Evolutionary conservation across 2,329 filamentous ascomycete species (phyloP).

Genomic region (Aspergillus quadrilineatus): DNA sequence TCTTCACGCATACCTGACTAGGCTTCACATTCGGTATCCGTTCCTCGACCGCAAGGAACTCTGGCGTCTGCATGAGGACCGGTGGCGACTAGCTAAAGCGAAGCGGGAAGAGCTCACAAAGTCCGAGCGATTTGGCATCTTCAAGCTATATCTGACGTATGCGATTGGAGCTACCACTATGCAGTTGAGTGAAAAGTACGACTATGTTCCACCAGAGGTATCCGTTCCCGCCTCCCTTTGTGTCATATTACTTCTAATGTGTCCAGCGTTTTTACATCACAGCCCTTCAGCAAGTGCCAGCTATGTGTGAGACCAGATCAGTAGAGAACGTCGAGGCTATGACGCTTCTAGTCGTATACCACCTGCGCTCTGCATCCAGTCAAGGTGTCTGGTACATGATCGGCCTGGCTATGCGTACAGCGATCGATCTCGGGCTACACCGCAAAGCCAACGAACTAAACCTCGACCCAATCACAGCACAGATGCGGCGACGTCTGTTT

Average conservation of each 20-base stretch:
- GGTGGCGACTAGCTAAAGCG: constrained; percentile 39
- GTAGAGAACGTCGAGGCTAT: constrained; percentile 55
- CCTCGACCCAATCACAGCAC: constrained; percentile 43
- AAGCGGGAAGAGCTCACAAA: constrained; percentile 36
- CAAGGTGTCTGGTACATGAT: constrained; percentile 57
- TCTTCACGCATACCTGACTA: constrained; percentile 47
- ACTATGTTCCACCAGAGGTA: constrained; percentile 47
- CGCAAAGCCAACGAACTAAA: constrained; percentile 47
- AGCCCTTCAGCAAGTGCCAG: constrained; percentile 51
- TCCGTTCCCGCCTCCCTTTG: background rate
- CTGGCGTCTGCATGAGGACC: constrained; percentile 45
- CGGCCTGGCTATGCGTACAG: constrained; percentile 54
- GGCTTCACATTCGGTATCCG: constrained; percentile 52
- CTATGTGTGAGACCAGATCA: constrained; percentile 50
- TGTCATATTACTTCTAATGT: background rate
- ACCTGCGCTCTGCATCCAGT: constrained; percentile 51
- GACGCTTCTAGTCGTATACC: constrained; percentile 53
- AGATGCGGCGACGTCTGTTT: constrained; percentile 51
- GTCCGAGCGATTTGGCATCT: constrained; percentile 47
- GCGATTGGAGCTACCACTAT: constrained; percentile 53
- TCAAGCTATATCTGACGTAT: constrained; percentile 55
- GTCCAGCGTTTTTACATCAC: constrained; percentile 50
- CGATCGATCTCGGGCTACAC: constrained; percentile 54
- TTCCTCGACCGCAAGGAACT: constrained; percentile 50
- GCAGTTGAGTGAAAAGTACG: constrained; percentile 48